A percentile compares a stretch with the other conserved stretches of the same genome.
Evolutionary conservation across 306 rosid genomes (phyloP).

Genomic region (Trifolium dubium): DNA sequence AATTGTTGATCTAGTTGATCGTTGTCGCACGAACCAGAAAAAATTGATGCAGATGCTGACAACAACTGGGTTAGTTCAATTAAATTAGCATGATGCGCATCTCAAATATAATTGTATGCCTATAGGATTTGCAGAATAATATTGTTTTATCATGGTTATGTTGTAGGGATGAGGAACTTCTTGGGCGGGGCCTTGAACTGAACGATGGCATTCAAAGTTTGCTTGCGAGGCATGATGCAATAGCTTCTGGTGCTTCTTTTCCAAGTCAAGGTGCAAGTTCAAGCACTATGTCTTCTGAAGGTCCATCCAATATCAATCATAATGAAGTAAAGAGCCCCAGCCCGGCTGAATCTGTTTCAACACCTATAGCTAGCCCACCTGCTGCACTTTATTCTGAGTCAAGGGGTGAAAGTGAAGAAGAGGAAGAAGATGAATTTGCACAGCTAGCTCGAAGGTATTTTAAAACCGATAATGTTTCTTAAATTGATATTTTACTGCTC

Average conservation of each 20-base stretch:
- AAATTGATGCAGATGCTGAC: slow-evolving; percentile 97
- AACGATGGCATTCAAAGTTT: slow-evolving; percentile 80
- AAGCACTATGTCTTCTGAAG: slow-evolving; percentile 55
- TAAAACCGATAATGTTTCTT: slow-evolving; percentile 3
- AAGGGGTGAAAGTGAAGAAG: slow-evolving; percentile 60
- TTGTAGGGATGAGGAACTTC: slow-evolving; percentile 93
- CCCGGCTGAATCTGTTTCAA: slow-evolving; percentile 50
- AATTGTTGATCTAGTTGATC: slow-evolving; percentile 81
- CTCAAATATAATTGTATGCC: slow-evolving; percentile 12
- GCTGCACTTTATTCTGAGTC: slow-evolving; percentile 42
- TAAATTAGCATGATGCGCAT: slow-evolving; percentile 7
- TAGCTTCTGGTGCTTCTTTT: slow-evolving; percentile 81
- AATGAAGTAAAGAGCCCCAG: slow-evolving; percentile 52
- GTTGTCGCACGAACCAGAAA: slow-evolving; percentile 89
- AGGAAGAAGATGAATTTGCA: slow-evolving; percentile 94
- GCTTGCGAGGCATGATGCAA: slow-evolving; percentile 91
- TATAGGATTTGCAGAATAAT: slow-evolving; percentile 11
- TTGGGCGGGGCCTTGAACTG: slow-evolving; percentile 87
- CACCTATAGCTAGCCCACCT: slow-evolving; percentile 54
- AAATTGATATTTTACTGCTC: slow-evolving; percentile 6
- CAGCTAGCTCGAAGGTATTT: slow-evolving; percentile 90
- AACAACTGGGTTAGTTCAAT: slow-evolving; percentile 80
- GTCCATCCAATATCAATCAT: slow-evolving; percentile 52
- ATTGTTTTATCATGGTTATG: slow-evolving; percentile 34
- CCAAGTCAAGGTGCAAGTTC: slow-evolving; percentile 55